Evolutionary conservation across 345 rosid genomes (phyloP).

Genomic region (Salix arbutifolia): DNA sequence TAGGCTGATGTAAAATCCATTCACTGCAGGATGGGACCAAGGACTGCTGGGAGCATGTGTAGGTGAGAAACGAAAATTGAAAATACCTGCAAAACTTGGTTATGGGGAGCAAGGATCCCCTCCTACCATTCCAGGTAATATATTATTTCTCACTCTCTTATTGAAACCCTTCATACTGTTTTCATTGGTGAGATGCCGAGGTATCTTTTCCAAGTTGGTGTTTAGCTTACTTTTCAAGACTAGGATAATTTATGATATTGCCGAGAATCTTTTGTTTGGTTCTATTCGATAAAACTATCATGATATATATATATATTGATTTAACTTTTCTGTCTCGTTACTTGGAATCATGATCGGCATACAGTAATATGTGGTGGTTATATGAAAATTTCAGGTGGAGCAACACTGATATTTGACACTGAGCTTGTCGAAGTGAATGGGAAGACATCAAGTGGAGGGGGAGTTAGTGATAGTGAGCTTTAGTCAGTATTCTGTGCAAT

Average conservation of each 20-base stretch:
- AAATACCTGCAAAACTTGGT: conserved; percentile 92
- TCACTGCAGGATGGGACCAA: conserved; percentile 89
- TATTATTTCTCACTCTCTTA: neutral
- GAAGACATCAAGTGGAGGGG: conserved; percentile 40
- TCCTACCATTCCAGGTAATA: conserved; percentile 83
- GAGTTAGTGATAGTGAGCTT: conserved; percentile 35
- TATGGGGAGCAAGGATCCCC: conserved; percentile 90
- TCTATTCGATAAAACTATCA: neutral
- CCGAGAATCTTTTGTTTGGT: neutral
- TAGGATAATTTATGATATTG: neutral
- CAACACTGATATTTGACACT: conserved; percentile 80
- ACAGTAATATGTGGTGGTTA: conserved; percentile 5
- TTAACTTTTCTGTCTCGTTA: neutral
- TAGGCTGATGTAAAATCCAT: neutral
- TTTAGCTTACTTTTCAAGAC: neutral
- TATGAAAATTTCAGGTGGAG: conserved; percentile 63
- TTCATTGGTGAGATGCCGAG: neutral
- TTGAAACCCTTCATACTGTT: neutral
- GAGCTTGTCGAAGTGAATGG: conserved; percentile 89
- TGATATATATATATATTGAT: no score
- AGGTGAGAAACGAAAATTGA: conserved; percentile 89
- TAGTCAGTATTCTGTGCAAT: conserved; percentile 15
- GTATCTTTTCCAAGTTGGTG: neutral
- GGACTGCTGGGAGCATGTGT: conserved; percentile 83
- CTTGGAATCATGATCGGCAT: neutral